Conservation (phyloP, 768 basidiomycete genomes). For the Boletus reticuloceps region DNA sequence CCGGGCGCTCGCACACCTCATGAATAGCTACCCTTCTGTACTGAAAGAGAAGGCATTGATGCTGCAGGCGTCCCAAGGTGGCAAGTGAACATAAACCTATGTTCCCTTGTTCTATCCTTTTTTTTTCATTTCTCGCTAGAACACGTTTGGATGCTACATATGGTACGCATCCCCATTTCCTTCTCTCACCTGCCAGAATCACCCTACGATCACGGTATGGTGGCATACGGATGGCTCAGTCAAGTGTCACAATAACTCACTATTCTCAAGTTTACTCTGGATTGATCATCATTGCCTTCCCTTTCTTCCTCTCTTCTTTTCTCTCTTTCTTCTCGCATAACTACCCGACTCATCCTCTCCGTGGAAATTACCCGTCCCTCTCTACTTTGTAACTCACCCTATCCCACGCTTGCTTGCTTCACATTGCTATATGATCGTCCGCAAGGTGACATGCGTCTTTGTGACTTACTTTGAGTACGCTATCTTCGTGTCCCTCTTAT, state of each 20-base stretch:
- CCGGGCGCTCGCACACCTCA: constrained; percentile 76
- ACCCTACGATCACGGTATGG: too few relatives aligned
- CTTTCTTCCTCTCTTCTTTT: too few relatives aligned
- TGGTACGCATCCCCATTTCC: not conserved
- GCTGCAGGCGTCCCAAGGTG: constrained; percentile 25
- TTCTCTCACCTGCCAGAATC: too few relatives aligned
- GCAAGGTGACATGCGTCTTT: constrained; percentile 3
- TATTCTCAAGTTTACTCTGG: not conserved
- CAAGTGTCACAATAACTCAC: not conserved
- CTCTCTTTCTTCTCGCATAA: constrained; percentile 6
- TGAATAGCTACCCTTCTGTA: constrained; percentile 82
- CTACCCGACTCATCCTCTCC: constrained; percentile 4
- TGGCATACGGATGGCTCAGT: too few relatives aligned
- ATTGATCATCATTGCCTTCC: not conserved
- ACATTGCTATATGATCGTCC: constrained; percentile 8
- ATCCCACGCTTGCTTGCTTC: not conserved
- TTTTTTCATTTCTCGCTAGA: not conserved
- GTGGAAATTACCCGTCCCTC: constrained; percentile 11
- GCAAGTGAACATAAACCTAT: constrained; percentile 18
- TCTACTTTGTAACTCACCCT: not conserved
- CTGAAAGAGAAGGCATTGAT: constrained; percentile 72
- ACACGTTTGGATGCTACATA: not conserved
- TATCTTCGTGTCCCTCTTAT: not conserved
- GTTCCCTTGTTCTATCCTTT: not conserved
- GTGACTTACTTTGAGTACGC: not conserved